Conservation (phyloP, 2,329 filamentous ascomycete species). For the Whalleya microplaca region DNA sequence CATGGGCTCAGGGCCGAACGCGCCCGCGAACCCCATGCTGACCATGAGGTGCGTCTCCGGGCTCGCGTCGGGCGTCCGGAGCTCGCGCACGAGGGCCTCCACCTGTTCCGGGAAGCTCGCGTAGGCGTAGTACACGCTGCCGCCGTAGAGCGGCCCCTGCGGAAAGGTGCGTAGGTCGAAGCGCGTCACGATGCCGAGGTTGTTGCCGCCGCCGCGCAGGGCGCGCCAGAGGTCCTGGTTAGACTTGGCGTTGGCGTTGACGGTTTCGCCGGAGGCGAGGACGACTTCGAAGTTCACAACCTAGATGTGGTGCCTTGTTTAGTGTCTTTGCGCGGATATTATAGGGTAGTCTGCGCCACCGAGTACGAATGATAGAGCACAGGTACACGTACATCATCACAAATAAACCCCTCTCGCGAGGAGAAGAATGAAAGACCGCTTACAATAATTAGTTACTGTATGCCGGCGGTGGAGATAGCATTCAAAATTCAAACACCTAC, state of each 20-base stretch:
- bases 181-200: conserved; percentile 6
- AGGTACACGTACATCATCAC: background rate
- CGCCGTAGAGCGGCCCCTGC: conserved; percentile 23
- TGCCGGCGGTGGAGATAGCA: background rate
- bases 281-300: background rate
- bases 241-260: conserved; percentile 3
- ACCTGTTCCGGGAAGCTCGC: conserved; percentile 27
- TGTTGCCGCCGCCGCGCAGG: background rate
- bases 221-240: conserved; percentile 2
- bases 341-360: no score
- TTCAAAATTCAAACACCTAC: background rate
- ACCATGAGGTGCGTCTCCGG: conserved; percentile 30
- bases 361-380: no score
- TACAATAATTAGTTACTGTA: background rate
- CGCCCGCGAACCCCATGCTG: conserved; percentile 21
- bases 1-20: conserved; percentile 3
- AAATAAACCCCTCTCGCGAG: background rate
- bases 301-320: background rate
- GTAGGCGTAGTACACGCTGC: conserved; percentile 26
- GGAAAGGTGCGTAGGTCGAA: conserved; percentile 10
- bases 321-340: no score
- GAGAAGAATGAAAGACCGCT: background rate
- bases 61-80: conserved; percentile 21
- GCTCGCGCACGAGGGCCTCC: conserved; percentile 23
- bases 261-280: background rate